These are phyloP conservation scores for Penicillium samsonianum DNA, from an alignment of 495 filamentous ascomycete genomes.

Conservation along the genomic window DNA sequence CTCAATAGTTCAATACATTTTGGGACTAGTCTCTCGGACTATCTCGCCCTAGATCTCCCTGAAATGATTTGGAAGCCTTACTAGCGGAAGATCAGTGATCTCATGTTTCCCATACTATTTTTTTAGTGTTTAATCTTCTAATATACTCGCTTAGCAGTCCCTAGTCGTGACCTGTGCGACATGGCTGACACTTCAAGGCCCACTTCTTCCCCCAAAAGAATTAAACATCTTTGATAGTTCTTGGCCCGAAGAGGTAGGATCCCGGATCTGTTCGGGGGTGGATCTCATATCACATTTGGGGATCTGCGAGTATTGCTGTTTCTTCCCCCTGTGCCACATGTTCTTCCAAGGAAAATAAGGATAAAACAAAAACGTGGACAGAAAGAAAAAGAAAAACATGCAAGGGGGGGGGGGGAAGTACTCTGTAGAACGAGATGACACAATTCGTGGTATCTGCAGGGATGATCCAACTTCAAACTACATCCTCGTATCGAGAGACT, in stretches of 20 bases:
- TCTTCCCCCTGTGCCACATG: neutral
- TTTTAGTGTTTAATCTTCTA: neutral
- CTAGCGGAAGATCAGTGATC: slow-evolving; percentile 9
- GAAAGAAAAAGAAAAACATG: neutral
- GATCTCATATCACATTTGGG: slow-evolving; percentile 1
- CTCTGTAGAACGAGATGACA: slow-evolving; percentile 2
- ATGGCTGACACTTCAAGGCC: slow-evolving; percentile 15
- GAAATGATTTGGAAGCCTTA: slow-evolving; percentile 25
- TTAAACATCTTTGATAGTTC: slow-evolving; percentile 6
- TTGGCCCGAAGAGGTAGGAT: neutral
- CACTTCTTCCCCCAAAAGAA: slow-evolving; percentile 4
- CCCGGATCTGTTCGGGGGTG: slow-evolving; percentile 10
- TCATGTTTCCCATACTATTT: neutral
- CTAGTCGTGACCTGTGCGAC: slow-evolving; percentile 18
- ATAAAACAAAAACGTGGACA: slow-evolving; percentile 15
- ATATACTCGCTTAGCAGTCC: neutral
- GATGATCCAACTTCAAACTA: neutral
- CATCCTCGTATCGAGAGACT: slow-evolving; percentile 7
- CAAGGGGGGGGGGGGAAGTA: slow-evolving; percentile 16
- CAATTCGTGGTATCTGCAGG: slow-evolving; percentile 9
- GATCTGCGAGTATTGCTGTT: neutral
- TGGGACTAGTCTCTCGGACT: slow-evolving; percentile 11
- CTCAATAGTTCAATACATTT: slow-evolving; percentile 25
- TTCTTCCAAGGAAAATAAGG: neutral
- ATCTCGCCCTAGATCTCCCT: slow-evolving; percentile 9